These are phyloP conservation scores for Candida tibetensis DNA, from an alignment of 805 yeast species.

Conservation along the genomic window DNA sequence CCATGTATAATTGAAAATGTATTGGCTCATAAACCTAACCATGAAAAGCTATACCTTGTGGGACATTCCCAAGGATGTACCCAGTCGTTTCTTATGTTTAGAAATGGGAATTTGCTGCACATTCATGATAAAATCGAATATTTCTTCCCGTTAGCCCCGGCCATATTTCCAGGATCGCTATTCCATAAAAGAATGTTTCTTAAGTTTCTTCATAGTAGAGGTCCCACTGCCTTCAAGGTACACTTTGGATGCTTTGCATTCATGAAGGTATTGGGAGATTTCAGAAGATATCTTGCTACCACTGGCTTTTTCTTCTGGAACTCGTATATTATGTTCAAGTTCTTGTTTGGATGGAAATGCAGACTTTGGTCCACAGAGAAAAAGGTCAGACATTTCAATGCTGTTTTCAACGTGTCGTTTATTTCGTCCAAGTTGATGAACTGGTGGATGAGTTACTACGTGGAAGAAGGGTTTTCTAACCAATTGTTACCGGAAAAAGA, in stretches of 20 bases:
- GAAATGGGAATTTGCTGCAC: slow-evolving; percentile 31
- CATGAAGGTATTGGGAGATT: slow-evolving; percentile 66
- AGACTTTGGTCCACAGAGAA: slow-evolving; percentile 62
- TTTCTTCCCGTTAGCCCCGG: slow-evolving; percentile 84
- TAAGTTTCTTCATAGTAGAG: slow-evolving; percentile 55
- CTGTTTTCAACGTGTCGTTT: slow-evolving; percentile 81
- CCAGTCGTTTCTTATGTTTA: slow-evolving; percentile 70
- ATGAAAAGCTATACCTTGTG: slow-evolving; percentile 53
- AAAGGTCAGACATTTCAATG: slow-evolving; percentile 65
- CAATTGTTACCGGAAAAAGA: slow-evolving; percentile 33
- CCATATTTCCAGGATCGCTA: slow-evolving; percentile 81
- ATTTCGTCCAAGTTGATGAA: slow-evolving; percentile 78
- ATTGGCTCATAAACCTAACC: slow-evolving; percentile 37
- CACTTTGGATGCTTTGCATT: slow-evolving; percentile 79
- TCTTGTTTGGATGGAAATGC: slow-evolving; percentile 85
- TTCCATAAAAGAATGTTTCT: slow-evolving; percentile 63
- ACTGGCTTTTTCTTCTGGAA: slow-evolving; percentile 51
- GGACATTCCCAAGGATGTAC: slow-evolving; percentile 96
- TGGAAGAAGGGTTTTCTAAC: slow-evolving; percentile 39
- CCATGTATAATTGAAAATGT: slow-evolving; percentile 70
- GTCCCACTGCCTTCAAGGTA: slow-evolving; percentile 41
- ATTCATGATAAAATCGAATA: slow-evolving; percentile 56
- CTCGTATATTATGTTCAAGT: slow-evolving; percentile 83
- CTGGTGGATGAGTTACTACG: slow-evolving; percentile 74
- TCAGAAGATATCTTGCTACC: slow-evolving; percentile 47